Evolutionary conservation across 805 yeast genomes (phyloP).

Genomic region (Kazachstania martiniae): DNA sequence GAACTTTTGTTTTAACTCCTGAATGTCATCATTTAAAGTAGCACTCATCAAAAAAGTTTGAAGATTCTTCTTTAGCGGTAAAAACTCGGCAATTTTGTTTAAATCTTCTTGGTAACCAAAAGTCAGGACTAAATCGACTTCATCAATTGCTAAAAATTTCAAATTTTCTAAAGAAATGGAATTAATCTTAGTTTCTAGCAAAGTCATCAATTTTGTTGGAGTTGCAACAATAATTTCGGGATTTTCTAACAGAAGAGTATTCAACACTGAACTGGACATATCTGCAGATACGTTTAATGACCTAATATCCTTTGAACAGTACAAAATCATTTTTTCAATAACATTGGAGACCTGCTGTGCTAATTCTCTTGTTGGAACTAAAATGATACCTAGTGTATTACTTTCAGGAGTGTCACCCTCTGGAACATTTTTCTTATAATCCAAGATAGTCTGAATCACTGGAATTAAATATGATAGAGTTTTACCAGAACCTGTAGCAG

Average conservation of each 20-base stretch:
- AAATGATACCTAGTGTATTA: slow-evolving; percentile 47
- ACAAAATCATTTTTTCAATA: slow-evolving; percentile 54
- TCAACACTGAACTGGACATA: slow-evolving; percentile 58
- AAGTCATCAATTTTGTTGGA: slow-evolving; percentile 62
- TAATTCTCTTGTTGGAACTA: slow-evolving; percentile 91
- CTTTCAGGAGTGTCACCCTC: slow-evolving; percentile 10
- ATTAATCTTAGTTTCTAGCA: slow-evolving; percentile 37
- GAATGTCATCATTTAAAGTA: slow-evolving; percentile 78
- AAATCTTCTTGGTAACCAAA: slow-evolving; percentile 89
- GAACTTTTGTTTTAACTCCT: slow-evolving; percentile 60
- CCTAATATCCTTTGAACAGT: slow-evolving; percentile 56
- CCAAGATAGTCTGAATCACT: slow-evolving; percentile 64
- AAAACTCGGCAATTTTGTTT: slow-evolving; percentile 44
- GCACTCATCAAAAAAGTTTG: slow-evolving; percentile 97
- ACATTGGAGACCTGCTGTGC: slow-evolving; percentile 75
- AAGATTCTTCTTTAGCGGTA: slow-evolving; percentile 63
- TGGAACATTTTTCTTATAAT: slow-evolving; percentile 27
- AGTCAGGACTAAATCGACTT: slow-evolving; percentile 81
- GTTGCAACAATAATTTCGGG: slow-evolving; percentile 84
- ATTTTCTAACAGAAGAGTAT: slow-evolving; percentile 54
- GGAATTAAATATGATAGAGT: slow-evolving; percentile 88
- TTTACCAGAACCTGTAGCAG: slow-evolving; percentile 93
- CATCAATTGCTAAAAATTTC: slow-evolving; percentile 77
- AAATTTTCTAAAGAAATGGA: slow-evolving; percentile 45
- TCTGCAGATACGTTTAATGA: slow-evolving; percentile 53